Conservation (phyloP, 495 filamentous ascomycete species). For the Neurospora sp. region DNA sequence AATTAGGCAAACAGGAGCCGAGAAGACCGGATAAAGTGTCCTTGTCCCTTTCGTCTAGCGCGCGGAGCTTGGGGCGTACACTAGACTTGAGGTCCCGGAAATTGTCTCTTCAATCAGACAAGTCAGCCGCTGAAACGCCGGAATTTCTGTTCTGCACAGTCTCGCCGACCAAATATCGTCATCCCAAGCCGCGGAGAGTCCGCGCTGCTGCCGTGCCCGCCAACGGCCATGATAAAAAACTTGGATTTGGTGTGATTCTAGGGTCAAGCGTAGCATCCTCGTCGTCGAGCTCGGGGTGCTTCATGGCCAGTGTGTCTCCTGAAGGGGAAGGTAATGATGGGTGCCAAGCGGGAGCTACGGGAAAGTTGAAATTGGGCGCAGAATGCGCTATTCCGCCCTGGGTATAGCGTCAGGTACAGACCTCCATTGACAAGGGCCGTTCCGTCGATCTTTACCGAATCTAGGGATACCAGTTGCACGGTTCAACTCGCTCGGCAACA, state of each 20-base stretch:
- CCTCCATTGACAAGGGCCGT: background rate
- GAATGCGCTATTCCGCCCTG: background rate
- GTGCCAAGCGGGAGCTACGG: background rate
- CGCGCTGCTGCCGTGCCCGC: background rate
- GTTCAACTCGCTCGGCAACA: background rate
- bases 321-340: background rate
- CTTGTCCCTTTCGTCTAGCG: background rate
- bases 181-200: background rate
- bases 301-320: background rate
- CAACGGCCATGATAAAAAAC: background rate
- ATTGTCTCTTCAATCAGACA: background rate
- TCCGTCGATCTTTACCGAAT: slow-evolving; percentile 10
- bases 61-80: background rate
- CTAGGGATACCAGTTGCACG: background rate
- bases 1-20: background rate
- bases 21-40: background rate
- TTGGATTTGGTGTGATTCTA: background rate
- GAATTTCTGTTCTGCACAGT: background rate
- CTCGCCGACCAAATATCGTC: background rate
- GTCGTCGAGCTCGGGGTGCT: background rate
- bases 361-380: background rate
- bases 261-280: background rate
- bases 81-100: background rate
- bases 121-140: background rate
- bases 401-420: slow-evolving; percentile 1